Base-by-base conservation (phyloP, 2,329 filamentous ascomycete species). In the Boeremia exigua region DNA sequence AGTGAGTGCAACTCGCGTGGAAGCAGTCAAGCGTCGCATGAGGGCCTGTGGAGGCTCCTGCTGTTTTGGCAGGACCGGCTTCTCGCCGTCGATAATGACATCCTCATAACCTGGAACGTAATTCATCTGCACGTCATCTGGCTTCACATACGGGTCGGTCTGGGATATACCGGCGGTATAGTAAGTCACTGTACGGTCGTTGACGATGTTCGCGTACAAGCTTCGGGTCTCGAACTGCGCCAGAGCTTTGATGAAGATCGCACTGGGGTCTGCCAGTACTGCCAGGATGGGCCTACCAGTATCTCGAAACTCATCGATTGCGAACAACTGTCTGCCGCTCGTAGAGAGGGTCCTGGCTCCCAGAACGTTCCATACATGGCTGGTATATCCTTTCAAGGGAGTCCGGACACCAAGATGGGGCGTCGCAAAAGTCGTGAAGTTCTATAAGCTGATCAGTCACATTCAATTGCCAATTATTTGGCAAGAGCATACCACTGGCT, bases 381-480 rank as follows among this genome's bases (percentile, higher is more conserved):
- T 77, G 48, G 75, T 67, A 17, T 75, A 77, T 25, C 80, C 79
- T 38, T 70, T 59, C 14, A 77, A 68, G 2, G 79, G 80, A 0
- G 79, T 77, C 14, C 80, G 73, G 6, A 80, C 78, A 11, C 80
- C 80, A 81, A 97, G 54, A 89, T 78, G 70, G 82, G 84, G 94
- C 29, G 90, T 88, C 5, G 90, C 94, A 76, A 98, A 97, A 1
- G 93, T 96, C 2, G 89, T 91, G 76, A 98, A 97, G 80, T 96
- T 97, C 84, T 89, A 23, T 4, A n/a, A 8, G 2, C 3, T 15
- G 49, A 49, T 72, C 46, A 71, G 59, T 12, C 4, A 15, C n/a
- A 6, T 19, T 4, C 27, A 6, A 2, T 28, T 29, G 25, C 23
- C 27, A 17, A 27, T 32, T 34, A 19, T 8, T 8, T 15, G 3